Evolutionary conservation across 2,329 filamentous ascomycete species (phyloP).

Genomic region (Colletotrichum spinosum): DNA sequence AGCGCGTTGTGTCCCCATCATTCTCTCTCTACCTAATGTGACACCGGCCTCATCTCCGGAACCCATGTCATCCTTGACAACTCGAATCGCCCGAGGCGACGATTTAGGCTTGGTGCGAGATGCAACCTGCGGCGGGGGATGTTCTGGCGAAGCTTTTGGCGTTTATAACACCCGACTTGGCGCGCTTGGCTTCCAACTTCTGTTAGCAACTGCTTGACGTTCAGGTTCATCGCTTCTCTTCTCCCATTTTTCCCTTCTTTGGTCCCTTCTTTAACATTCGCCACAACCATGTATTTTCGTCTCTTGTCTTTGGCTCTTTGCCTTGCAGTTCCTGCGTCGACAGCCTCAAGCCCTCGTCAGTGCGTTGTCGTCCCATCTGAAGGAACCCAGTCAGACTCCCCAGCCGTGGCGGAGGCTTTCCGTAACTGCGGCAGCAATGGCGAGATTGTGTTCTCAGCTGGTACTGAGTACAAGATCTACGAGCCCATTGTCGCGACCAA

Average conservation of each 20-base stretch:
- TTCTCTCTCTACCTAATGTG: not conserved
- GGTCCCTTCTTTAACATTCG: not conserved
- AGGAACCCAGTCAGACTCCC: slow-evolving; percentile 52
- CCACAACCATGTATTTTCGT: slow-evolving; percentile 10
- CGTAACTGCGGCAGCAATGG: slow-evolving; percentile 48
- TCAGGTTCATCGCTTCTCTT: slow-evolving; percentile 15
- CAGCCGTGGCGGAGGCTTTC: slow-evolving; percentile 51
- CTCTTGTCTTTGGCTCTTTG: slow-evolving; percentile 23
- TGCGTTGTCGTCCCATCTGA: slow-evolving; percentile 45
- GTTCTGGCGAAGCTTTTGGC: slow-evolving; percentile 24
- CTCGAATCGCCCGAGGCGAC: not conserved
- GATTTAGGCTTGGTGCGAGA: not conserved
- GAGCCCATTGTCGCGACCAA: slow-evolving; percentile 50
- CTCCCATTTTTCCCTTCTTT: not conserved
- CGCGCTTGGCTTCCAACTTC: not conserved
- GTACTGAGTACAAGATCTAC: slow-evolving; percentile 56
- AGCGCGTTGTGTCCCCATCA: not conserved
- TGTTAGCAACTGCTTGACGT: not conserved
- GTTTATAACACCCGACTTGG: slow-evolving; percentile 18
- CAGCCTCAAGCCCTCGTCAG: slow-evolving; percentile 3
- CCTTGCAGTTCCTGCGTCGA: slow-evolving; percentile 11
- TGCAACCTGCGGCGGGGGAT: slow-evolving; percentile 5
- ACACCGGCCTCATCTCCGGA: slow-evolving; percentile 23
- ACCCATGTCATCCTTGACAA: slow-evolving; percentile 18
- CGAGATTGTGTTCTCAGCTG: slow-evolving; percentile 51